Evolutionary conservation across 805 yeast species (phyloP), one percentile per base, ranked within the genome.

Genomic region (Lipomyces sp.): DNA sequence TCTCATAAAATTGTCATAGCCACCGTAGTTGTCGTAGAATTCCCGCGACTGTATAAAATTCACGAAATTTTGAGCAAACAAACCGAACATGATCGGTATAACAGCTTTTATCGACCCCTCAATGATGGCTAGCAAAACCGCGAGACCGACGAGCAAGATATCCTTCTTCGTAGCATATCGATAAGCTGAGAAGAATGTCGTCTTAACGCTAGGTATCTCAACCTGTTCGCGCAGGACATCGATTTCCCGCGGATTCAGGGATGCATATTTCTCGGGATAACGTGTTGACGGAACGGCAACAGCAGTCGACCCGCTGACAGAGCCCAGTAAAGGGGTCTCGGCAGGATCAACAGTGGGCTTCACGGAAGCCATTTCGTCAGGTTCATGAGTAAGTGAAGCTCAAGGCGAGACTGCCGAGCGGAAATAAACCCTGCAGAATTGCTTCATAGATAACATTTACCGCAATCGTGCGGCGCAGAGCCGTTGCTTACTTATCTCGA

Each of bases 41-140:
- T 64, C 65, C 18, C 62, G 48, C 18, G 70, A 64, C 18, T 42
- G 63, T n/a, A 79, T 72, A 60, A 71, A 79, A 50, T 65, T 62
- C 50, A 76, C 71, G 72, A 80, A 77, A 45, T 75, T 74, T 56
- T 77, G 74, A 13, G 83, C 77, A 66, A 80, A 71, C 51, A 72
- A 69, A 30, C 83, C 83, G 39, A 79, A 77, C 11, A 80, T 76
- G 63, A 80, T 71, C 18, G 83, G 80, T 72, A 79, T 78, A 73
- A 80, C 35, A 13, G 71, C 71, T 34, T 64, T 56, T 45, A 65
- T 63, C 13, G 67, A 60, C 2, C 71, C 71, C 55, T 68, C 71
- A 8, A 57, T 57, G 5, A 59, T 63, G 13, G 71, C 71, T 11
- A 53, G n/a, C 29, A 59, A 55, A 35, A 62, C 62, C 7, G 70